A percentile compares a stretch with the other conserved stretches of the same genome.
These are phyloP conservation scores for Ensete glaucum DNA, from an alignment of 176 grass and related monocot species.

Conservation along the genomic window DNA sequence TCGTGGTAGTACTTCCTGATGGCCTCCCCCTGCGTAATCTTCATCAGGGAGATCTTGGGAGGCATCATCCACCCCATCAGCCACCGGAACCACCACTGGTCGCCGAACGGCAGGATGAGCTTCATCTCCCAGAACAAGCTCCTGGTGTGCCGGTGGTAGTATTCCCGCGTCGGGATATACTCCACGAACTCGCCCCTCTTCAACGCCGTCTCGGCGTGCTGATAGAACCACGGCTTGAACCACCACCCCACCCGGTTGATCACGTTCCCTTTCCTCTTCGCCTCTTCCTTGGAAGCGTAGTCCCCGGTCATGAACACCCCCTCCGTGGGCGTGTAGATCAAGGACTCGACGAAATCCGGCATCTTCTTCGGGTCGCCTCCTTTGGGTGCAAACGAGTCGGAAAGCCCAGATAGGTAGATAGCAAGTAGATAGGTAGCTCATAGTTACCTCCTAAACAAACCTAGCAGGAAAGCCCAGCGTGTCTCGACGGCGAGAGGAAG, in stretches of 20 bases:
- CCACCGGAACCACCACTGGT: slow-evolving; percentile 95
- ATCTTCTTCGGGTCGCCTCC: slow-evolving; percentile 62
- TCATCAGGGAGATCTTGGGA: slow-evolving; percentile 83
- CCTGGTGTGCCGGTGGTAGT: slow-evolving; percentile 86
- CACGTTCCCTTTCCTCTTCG: slow-evolving; percentile 80
- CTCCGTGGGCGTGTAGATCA: slow-evolving; percentile 52
- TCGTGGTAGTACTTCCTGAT: slow-evolving; percentile 95
- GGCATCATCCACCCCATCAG: slow-evolving; percentile 79
- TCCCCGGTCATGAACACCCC: slow-evolving; percentile 81
- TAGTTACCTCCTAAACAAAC: no score
- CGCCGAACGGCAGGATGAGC: slow-evolving; percentile 69
- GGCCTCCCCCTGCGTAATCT: slow-evolving; percentile 75
- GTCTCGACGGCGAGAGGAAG: no score
- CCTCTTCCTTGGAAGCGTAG: slow-evolving; percentile 83
- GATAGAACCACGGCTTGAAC: slow-evolving; percentile 93
- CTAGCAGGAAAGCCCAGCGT: no score
- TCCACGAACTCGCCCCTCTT: slow-evolving; percentile 77
- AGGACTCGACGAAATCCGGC: slow-evolving; percentile 79
- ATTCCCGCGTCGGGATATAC: slow-evolving; percentile 78
- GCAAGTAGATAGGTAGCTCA: no score
- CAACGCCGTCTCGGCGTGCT: slow-evolving; percentile 61
- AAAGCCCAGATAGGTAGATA: no score
- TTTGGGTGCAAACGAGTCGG: no score
- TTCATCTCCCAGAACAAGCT: slow-evolving; percentile 86
- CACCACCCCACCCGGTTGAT: slow-evolving; percentile 78